Base-by-base conservation (phyloP, 202 grass and related monocot species). In the Cymbopogon flexuosus region DNA sequence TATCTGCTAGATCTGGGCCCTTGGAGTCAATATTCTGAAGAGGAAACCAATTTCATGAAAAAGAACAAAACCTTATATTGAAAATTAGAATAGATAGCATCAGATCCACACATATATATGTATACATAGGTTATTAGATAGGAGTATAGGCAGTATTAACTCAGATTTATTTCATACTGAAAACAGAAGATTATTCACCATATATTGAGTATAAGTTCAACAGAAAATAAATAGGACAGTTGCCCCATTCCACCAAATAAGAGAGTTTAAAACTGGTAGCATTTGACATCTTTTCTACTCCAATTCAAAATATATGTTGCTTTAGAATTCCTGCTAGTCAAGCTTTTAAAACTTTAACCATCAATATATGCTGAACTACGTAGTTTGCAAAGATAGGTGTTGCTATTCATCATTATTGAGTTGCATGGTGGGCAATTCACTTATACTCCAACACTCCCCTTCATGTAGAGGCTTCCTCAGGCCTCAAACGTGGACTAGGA, bases 1-100 rank as follows among this genome's bases (percentile, higher is more conserved):
- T 78, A 41, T 81, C 72, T 69, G 75, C 27, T 27, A 77, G 37
- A 79, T 62, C 29, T 67, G 64, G 36, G 10, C 27, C 79, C 59
- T 86, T 59, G 3, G 87, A 65, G 37, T 84, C 76, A 45, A 65
- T 80, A 88, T 69, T 84, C 96, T 95, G 79, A 29, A 80, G 6
- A 64, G 40, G 78, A 42, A 77, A 84, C 45, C 76, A 16, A 81
- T 70, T 14, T 23, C 40, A 83, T 62, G 6, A 75, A 87, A 51
- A 89, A 61, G 21, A 66, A 75, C 68, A 84, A 54, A 19, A 85
- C 18, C 21, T 22, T 30, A 33, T 34, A 62, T 47, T 62, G 13
- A 74, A 74, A 79, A 74, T 54, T 65, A 49, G 60, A 84, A 77
- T 84, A 65, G 36, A 64, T 70, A 57, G 9, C 64, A 75, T 76